These are phyloP conservation scores for Schizosaccharomyces japonicus DNA, from an alignment of 805 yeast species.

Conservation along the genomic window DNA sequence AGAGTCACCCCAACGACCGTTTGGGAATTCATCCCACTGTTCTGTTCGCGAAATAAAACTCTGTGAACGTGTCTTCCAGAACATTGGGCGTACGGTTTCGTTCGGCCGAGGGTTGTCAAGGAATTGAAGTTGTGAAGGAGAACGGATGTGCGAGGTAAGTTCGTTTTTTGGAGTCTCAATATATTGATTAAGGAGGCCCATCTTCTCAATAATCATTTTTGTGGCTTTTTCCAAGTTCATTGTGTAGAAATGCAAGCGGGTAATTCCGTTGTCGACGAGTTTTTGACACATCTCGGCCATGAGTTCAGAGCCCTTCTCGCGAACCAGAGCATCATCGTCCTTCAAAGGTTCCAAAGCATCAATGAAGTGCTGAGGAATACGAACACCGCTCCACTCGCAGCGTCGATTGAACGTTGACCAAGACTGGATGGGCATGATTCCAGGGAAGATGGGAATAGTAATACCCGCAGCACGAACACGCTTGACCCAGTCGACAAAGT, in stretches of 20 bases:
- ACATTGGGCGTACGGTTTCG: slow-evolving; percentile 77
- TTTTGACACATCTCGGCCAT: slow-evolving; percentile 63
- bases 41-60: slow-evolving; percentile 63
- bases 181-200: slow-evolving; percentile 28
- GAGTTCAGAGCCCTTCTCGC: slow-evolving; percentile 63
- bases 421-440: slow-evolving; percentile 96
- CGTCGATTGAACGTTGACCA: slow-evolving; percentile 80
- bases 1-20: slow-evolving; percentile 95
- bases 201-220: slow-evolving; percentile 57
- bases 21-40: slow-evolving; percentile 85
- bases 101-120: slow-evolving; percentile 30
- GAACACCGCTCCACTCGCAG: slow-evolving; percentile 79
- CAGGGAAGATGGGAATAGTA: slow-evolving; percentile 75
- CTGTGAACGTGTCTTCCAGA: slow-evolving; percentile 85
- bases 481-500: slow-evolving; percentile 61
- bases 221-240: slow-evolving; percentile 91
- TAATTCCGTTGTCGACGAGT: slow-evolving; percentile 48
- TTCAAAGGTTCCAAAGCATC: slow-evolving; percentile 54
- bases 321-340: slow-evolving; percentile 72
- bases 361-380: slow-evolving; percentile 50
- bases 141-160: not conserved
- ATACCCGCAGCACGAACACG: slow-evolving; percentile 48
- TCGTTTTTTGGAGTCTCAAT: slow-evolving; percentile 9
- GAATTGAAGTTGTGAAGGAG: not conserved
- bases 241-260: slow-evolving; percentile 84